Evolutionary conservation across 2,329 filamentous ascomycete species (phyloP).

Genomic region (Helotiales sp.): DNA sequence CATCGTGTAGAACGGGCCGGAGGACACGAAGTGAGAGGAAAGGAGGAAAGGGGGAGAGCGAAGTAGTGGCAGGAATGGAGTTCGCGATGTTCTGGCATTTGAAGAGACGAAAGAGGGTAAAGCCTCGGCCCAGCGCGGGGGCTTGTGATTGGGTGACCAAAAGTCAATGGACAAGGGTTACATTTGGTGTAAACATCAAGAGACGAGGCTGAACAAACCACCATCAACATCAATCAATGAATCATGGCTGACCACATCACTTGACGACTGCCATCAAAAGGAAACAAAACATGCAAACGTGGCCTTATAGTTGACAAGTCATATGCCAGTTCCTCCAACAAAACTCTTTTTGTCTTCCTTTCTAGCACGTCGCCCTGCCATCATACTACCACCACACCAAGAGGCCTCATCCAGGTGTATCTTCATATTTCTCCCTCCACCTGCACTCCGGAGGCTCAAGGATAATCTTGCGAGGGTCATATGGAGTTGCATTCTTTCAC

Average conservation of each 20-base stretch:
- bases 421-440: not conserved
- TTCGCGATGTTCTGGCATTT: slow-evolving; percentile 23
- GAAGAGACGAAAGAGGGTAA: not conserved
- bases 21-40: slow-evolving; percentile 19
- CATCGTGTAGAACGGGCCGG: slow-evolving; percentile 32
- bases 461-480: not conserved
- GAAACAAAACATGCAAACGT: not conserved
- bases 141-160: slow-evolving; percentile 5
- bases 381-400: not conserved
- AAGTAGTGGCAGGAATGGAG: slow-evolving; percentile 28
- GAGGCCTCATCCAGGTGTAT: not conserved
- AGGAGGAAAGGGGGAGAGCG: slow-evolving; percentile 19
- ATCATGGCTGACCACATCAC: slow-evolving; percentile 17
- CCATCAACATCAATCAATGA: slow-evolving; percentile 1
- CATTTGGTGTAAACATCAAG: slow-evolving; percentile 7
- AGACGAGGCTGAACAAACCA: slow-evolving; percentile 24
- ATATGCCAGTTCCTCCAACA: not conserved
- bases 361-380: not conserved
- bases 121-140: slow-evolving; percentile 25
- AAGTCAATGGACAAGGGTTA: too few species aligned
- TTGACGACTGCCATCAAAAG: not conserved
- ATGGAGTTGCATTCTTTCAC: not conserved
- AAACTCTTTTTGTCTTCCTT: not conserved
- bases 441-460: not conserved
- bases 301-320: not conserved